Conservation (phyloP, 1,284 basidiomycete genomes). For the Trichosporon ovoides region DNA sequence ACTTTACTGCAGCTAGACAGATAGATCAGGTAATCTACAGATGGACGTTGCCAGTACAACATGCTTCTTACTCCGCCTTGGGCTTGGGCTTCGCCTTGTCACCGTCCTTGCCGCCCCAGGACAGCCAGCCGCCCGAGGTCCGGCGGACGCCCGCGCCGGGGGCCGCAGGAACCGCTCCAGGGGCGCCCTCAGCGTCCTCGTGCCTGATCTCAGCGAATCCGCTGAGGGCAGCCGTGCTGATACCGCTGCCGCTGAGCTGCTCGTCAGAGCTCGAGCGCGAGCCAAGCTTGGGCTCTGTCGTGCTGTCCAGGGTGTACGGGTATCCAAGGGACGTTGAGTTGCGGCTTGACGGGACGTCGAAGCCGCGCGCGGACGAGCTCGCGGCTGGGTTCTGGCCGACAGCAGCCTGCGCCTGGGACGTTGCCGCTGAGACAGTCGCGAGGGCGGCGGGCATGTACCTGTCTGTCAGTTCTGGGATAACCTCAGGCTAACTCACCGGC, state of each 20-base stretch:
- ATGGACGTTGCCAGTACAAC: background rate
- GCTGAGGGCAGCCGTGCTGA: conserved; percentile 1
- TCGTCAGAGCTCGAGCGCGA: conserved; percentile 7
- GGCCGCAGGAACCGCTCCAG: background rate
- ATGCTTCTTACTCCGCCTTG: background rate
- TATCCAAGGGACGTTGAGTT: background rate
- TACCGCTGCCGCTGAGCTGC: conserved; percentile 15
- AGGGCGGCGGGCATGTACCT: conserved; percentile 44
- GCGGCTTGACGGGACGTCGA: conserved; percentile 9
- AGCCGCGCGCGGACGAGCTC: conserved; percentile 10
- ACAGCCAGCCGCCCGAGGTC: conserved; percentile 9
- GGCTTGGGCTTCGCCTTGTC: no score
- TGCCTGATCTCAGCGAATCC: conserved; percentile 37
- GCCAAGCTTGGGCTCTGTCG: no score
- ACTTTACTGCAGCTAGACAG: no score
- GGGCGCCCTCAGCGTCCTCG: conserved; percentile 37
- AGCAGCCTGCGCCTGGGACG: conserved; percentile 11
- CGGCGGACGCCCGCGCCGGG: background rate
- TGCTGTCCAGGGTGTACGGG: background rate
- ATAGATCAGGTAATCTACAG: background rate
- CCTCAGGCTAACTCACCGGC: conserved; percentile 33
- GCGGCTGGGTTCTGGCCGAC: background rate
- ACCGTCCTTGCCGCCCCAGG: conserved; percentile 12
- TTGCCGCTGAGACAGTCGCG: conserved; percentile 35
- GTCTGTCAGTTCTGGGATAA: background rate